phyloP scores from a whole-genome alignment of 2,329 filamentous ascomycete species.

The Alternaria consortialis region DNA sequence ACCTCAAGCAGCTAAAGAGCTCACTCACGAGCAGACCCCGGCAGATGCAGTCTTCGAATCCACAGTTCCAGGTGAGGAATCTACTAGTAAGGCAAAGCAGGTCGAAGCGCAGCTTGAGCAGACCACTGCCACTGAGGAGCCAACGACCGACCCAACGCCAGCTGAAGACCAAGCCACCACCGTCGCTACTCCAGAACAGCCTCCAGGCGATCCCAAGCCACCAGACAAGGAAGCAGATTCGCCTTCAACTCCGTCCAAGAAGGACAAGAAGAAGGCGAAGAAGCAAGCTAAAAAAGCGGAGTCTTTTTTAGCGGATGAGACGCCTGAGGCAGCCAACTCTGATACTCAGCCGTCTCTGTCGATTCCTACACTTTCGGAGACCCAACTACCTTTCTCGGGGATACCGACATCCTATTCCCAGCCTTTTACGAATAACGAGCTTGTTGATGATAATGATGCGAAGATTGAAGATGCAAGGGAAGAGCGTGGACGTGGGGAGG shows the following conservation, averaged over 20 bases:
- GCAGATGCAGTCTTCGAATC: background rate
- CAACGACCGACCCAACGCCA: conserved; percentile 1
- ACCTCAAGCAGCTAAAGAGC: conserved; percentile 1
- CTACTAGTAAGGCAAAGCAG: conserved; percentile 6
- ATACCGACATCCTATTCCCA: conserved; percentile 42
- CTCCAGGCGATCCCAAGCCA: conserved; percentile 9
- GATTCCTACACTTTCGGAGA: conserved; percentile 41
- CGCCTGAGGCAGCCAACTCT: conserved; percentile 45
- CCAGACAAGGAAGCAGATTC: conserved; percentile 19
- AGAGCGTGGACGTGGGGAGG: conserved; percentile 7
- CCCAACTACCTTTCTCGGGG: conserved; percentile 40
- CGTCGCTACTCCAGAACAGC: conserved; percentile 1
- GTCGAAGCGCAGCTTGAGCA: conserved; percentile 1
- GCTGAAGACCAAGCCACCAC: conserved; percentile 4
- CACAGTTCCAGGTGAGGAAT: background rate
- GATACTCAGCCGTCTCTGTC: conserved; percentile 44
- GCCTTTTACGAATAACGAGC: conserved; percentile 32
- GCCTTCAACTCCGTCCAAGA: conserved; percentile 20
- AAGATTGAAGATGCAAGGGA: conserved; percentile 8
- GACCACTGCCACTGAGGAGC: background rate
- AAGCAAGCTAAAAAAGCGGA: conserved; percentile 34
- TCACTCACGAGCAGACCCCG: background rate
- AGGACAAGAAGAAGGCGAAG: conserved; percentile 40
- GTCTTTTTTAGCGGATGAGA: conserved; percentile 47
- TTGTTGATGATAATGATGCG: conserved; percentile 30